Conservation (phyloP, 2,329 filamentous ascomycete species). For the Arachnomyces sp. region DNA sequence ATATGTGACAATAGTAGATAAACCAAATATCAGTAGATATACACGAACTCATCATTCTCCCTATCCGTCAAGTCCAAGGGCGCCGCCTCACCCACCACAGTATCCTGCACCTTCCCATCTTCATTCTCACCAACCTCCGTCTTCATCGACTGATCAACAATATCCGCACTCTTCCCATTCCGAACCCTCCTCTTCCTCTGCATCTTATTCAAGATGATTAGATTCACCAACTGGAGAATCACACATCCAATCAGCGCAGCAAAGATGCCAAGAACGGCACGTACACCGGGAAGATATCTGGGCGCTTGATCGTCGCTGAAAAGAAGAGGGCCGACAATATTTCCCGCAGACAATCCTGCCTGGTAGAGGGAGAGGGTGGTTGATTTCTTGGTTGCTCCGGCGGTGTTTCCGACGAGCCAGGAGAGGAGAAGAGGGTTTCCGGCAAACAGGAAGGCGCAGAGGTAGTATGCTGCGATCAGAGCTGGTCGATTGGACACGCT, state of each 20-base stretch:
- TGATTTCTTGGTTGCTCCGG: conserved; percentile 59
- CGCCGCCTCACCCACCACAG: conserved; percentile 40
- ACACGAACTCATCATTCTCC: conserved; percentile 61
- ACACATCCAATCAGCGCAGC: conserved; percentile 46
- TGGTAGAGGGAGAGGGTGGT: conserved; percentile 57
- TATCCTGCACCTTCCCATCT: conserved; percentile 6
- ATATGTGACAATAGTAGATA: conserved; percentile 40
- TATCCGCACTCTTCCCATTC: conserved; percentile 52
- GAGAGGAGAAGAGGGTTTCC: conserved; percentile 58
- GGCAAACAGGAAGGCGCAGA: conserved; percentile 58
- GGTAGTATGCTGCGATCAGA: conserved; percentile 55
- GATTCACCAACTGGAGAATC: conserved; percentile 45
- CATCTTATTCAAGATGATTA: conserved; percentile 46
- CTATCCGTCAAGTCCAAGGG: conserved; percentile 56
- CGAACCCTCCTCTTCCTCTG: conserved; percentile 48
- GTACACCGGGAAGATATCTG: conserved; percentile 49
- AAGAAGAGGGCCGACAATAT: conserved; percentile 58
- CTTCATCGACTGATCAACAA: conserved; percentile 29
- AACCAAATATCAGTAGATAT: conserved; percentile 53
- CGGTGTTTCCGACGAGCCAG: conserved; percentile 63
- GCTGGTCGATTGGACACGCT: conserved; percentile 34
- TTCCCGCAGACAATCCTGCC: conserved; percentile 53
- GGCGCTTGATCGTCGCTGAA: conserved; percentile 53
- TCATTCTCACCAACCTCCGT: conserved; percentile 11
- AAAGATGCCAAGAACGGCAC: conserved; percentile 39